These are phyloP conservation scores for Dactylellina parvicollis DNA, from an alignment of 2,329 filamentous ascomycete genomes.

Conservation along the genomic window DNA sequence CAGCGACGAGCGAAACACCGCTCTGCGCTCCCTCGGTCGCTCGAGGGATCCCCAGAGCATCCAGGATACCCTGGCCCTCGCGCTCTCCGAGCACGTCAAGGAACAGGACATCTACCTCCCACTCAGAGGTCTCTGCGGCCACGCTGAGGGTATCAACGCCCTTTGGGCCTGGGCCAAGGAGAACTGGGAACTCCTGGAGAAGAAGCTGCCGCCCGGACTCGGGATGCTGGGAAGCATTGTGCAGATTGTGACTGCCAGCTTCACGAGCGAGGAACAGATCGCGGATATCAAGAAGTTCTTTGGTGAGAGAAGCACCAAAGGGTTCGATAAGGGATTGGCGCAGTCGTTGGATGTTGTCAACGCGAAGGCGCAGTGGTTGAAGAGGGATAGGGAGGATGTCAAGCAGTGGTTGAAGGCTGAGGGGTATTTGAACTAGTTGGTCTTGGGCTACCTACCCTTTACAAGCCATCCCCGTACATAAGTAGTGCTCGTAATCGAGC, in stretches of 20 bases:
- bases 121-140: conserved; percentile 78
- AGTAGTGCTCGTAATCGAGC: no score
- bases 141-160: conserved; percentile 79
- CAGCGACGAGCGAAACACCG: conserved; percentile 90
- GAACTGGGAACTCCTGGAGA: conserved; percentile 86
- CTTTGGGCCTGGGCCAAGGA: conserved; percentile 84
- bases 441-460: no score
- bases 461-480: no score
- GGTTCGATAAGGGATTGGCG: conserved; percentile 87
- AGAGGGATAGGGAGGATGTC: conserved; percentile 81
- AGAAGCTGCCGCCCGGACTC: conserved; percentile 84
- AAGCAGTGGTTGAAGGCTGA: conserved; percentile 74
- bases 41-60: conserved; percentile 82
- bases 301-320: conserved; percentile 79
- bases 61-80: conserved; percentile 78
- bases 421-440: conserved; percentile 68
- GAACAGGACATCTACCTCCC: conserved; percentile 77
- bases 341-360: conserved; percentile 86
- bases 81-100: conserved; percentile 64
- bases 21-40: conserved; percentile 82
- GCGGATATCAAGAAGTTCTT: conserved; percentile 84
- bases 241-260: conserved; percentile 80
- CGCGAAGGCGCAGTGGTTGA: conserved; percentile 84
- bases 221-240: conserved; percentile 88
- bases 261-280: conserved; percentile 80